These are phyloP conservation scores for Saturnispora bothae DNA, from an alignment of 805 yeast species.

Conservation along the genomic window DNA sequence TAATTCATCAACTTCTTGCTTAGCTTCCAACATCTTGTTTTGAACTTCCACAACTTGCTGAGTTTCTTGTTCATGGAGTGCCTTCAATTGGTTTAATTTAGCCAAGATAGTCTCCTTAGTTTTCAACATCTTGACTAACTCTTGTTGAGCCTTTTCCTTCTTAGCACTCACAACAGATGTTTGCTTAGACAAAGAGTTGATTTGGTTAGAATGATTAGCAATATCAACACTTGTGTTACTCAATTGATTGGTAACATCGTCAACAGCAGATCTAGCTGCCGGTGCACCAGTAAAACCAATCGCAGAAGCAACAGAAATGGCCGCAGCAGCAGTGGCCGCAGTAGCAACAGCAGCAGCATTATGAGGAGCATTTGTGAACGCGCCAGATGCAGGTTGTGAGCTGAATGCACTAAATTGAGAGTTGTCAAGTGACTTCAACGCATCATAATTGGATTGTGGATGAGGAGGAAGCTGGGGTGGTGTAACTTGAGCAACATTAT, in stretches of 20 bases:
- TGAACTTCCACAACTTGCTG: constrained; percentile 68
- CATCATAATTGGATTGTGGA: constrained; percentile 35
- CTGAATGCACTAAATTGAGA: constrained; percentile 10
- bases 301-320: not conserved
- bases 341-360: constrained; percentile 3
- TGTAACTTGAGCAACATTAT: constrained; percentile 7
- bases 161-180: constrained; percentile 61
- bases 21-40: constrained; percentile 44
- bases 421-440: constrained; percentile 25
- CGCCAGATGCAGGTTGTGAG: constrained; percentile 14
- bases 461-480: constrained; percentile 13
- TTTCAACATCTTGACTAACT: constrained; percentile 54
- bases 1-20: constrained; percentile 56
- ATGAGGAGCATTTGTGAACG: constrained; percentile 7
- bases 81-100: constrained; percentile 56
- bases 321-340: not conserved
- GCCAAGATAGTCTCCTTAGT: constrained; percentile 62
- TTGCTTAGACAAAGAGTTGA: constrained; percentile 66
- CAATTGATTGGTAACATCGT: constrained; percentile 42
- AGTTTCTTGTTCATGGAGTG: constrained; percentile 70
- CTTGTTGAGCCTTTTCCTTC: constrained; percentile 65
- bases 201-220: constrained; percentile 79
- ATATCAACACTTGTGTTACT: constrained; percentile 76
- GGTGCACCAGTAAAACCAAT: constrained; percentile 8
- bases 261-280: not conserved